Evolutionary conservation across 2,329 filamentous ascomycete species (phyloP).

Genomic region (Talaromyces sp.): DNA sequence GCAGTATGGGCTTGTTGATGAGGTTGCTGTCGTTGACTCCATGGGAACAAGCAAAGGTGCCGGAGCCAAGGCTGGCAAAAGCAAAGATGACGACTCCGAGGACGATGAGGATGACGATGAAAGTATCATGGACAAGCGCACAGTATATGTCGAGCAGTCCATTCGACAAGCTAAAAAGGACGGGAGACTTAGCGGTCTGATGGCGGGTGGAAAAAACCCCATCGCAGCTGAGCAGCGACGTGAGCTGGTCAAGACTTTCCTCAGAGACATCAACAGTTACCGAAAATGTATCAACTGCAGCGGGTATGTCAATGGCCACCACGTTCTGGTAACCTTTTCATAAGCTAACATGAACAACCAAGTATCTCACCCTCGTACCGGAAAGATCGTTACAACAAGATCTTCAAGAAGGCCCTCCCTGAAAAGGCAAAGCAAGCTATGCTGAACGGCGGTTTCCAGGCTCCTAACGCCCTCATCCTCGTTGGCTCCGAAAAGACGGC

Average conservation of each 20-base stretch:
- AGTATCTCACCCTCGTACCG: constrained; percentile 81
- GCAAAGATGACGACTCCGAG: constrained; percentile 63
- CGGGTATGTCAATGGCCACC: constrained; percentile 44
- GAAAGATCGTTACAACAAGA: constrained; percentile 89
- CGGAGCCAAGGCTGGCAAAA: constrained; percentile 46
- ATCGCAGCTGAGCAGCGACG: constrained; percentile 76
- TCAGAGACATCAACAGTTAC: constrained; percentile 69
- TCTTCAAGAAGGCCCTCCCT: constrained; percentile 81
- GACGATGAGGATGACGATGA: constrained; percentile 60
- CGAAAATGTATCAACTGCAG: constrained; percentile 70
- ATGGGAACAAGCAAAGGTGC: constrained; percentile 49
- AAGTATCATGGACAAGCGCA: constrained; percentile 59
- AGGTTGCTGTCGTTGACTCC: constrained; percentile 63
- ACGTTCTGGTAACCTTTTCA: constrained; percentile 4
- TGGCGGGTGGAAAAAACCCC: constrained; percentile 72
- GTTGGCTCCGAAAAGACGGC: constrained; percentile 52
- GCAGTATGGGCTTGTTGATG: constrained; percentile 77
- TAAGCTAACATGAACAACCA: constrained; percentile 22
- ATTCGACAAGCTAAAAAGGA: constrained; percentile 63
- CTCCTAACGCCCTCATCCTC: constrained; percentile 70
- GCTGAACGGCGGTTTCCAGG: constrained; percentile 68
- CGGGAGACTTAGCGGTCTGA: constrained; percentile 46
- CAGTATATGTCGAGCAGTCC: constrained; percentile 71
- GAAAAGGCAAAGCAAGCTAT: constrained; percentile 77
- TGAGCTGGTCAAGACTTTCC: constrained; percentile 77